Evolutionary conservation across 176 grass and related monocot species (phyloP).

Genomic region (Ampelocalamus luodianensis): DNA sequence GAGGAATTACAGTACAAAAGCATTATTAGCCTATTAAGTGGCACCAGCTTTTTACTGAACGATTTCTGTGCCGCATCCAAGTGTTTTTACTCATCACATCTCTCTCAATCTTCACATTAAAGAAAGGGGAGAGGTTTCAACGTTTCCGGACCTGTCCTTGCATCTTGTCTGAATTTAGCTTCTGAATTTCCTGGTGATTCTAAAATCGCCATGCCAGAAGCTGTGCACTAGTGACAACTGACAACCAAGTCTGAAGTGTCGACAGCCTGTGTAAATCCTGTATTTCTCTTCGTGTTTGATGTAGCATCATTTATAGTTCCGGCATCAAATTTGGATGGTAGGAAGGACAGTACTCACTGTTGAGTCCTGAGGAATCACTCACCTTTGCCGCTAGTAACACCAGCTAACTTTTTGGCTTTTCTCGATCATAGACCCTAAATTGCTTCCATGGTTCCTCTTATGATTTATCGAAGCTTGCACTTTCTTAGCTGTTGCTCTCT

Average conservation of each 20-base stretch:
- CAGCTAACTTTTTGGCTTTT: slow-evolving; percentile 38
- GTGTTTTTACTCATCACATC: slow-evolving; percentile 24
- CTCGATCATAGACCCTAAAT: slow-evolving; percentile 32
- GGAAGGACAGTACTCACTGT: slow-evolving; percentile 15
- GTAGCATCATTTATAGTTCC: slow-evolving; percentile 41
- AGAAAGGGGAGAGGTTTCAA: slow-evolving; percentile 10
- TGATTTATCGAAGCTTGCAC: slow-evolving; percentile 33
- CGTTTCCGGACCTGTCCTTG: neutral
- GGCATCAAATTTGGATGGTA: slow-evolving; percentile 20
- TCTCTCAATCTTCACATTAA: neutral
- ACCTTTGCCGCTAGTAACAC: neutral
- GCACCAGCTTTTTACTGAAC: neutral
- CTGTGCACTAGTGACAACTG: neutral
- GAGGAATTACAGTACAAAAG: slow-evolving; percentile 28
- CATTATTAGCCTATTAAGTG: slow-evolving; percentile 25
- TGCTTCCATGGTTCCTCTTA: slow-evolving; percentile 27
- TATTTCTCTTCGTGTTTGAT: slow-evolving; percentile 7
- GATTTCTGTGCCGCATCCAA: slow-evolving; percentile 9
- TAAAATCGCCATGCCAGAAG: neutral
- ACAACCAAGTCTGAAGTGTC: neutral
- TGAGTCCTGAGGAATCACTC: slow-evolving; percentile 11
- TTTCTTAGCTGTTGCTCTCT: slow-evolving; percentile 43
- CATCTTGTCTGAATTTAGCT: neutral
- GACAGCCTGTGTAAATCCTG: slow-evolving; percentile 9
- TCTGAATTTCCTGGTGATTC: slow-evolving; percentile 23